These are phyloP conservation scores for Pyrenophora seminiperda DNA, from an alignment of 2,329 filamentous ascomycete genomes.

Conservation along the genomic window DNA sequence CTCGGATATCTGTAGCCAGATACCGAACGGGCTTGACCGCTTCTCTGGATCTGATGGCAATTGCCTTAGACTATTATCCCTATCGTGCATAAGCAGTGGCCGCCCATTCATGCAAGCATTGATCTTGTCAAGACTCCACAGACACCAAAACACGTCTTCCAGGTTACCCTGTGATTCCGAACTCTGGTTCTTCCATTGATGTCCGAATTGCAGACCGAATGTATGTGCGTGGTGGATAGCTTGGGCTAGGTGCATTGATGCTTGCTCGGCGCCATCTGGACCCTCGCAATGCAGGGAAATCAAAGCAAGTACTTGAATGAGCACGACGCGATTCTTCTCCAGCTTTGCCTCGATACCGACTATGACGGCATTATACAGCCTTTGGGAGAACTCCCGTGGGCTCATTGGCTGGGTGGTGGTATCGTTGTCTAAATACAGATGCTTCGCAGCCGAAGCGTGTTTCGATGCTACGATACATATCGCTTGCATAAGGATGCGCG, in stretches of 20 bases:
- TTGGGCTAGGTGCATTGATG: constrained; percentile 54
- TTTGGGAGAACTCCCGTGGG: constrained; percentile 53
- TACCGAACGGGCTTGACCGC: constrained; percentile 54
- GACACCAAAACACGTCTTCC: constrained; percentile 56
- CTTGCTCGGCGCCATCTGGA: constrained; percentile 54
- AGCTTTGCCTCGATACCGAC: constrained; percentile 49
- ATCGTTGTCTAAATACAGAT: constrained; percentile 48
- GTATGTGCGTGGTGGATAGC: constrained; percentile 58
- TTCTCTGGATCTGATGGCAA: constrained; percentile 51
- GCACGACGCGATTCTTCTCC: constrained; percentile 53
- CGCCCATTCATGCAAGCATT: constrained; percentile 56
- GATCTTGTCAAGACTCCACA: constrained; percentile 56
- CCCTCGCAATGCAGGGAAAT: constrained; percentile 56
- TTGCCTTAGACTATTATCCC: constrained; percentile 53
- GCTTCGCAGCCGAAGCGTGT: constrained; percentile 50
- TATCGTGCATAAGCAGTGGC: constrained; percentile 55
- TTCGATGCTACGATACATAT: constrained; percentile 57
- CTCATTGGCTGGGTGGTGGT: constrained; percentile 33
- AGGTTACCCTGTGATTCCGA: constrained; percentile 47
- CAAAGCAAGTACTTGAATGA: constrained; percentile 55
- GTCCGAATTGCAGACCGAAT: constrained; percentile 53
- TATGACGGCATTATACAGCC: constrained; percentile 51
- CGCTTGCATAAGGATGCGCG: constrained; percentile 51
- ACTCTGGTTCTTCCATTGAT: constrained; percentile 48
- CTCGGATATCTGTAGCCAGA: constrained; percentile 53